Base-by-base conservation (phyloP, 495 filamentous ascomycete species). In the Penicillium macrosclerotiorum region DNA sequence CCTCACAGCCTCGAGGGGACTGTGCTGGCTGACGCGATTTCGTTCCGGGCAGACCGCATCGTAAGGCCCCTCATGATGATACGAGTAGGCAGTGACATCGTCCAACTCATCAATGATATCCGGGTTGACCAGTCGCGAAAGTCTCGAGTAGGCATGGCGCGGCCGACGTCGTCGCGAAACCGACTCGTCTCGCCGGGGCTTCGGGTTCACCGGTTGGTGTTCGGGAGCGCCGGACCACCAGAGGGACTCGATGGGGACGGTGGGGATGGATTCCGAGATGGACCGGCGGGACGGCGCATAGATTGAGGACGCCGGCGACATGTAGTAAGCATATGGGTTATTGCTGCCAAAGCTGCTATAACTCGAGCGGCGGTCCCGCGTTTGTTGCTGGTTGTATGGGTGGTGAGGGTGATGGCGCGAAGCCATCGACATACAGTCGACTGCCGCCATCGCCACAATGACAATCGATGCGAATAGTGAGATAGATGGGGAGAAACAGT, bases 51-150 rank as follows among this genome's bases (percentile, higher is more conserved):
- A 74, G 3, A 86, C 85, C 0, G 93, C 89, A 62, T 98, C 93
- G 52, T 88, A 98, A 0, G 93, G 93, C 0, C 93, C 93, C 44
- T 86, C 88, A 53, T 98, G 93, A 61, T 98, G 93, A 57, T 95
- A 97, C 2, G 72, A 65, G 6, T 63, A 67, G 13, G 74, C 71
- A 3, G 73, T 75, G 2, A 83, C 67, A 39, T 72, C 67, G 54
- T 95, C 93, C 0, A 98, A 77, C 3, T 74, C 61, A 64, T 98
- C 93, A 52, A 98, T 90, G 9, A 74, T 73, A 57, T 98, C 93
- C 0, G 88, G 70, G 23, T 82, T 78, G 12, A 87, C 81, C 8
- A 84, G 71, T 39, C 80, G 79, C 38, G 75, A 81, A 49, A 78
- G 80, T 6, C 78, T 74, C 2, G 87, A 74, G 58, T 84, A 51